A percentile compares a stretch with the other conserved stretches of the same genome.
These are phyloP conservation scores for Glomus cerebriforme DNA, from an alignment of 192 early-diverging fungal genomes.

Conservation along the genomic window DNA sequence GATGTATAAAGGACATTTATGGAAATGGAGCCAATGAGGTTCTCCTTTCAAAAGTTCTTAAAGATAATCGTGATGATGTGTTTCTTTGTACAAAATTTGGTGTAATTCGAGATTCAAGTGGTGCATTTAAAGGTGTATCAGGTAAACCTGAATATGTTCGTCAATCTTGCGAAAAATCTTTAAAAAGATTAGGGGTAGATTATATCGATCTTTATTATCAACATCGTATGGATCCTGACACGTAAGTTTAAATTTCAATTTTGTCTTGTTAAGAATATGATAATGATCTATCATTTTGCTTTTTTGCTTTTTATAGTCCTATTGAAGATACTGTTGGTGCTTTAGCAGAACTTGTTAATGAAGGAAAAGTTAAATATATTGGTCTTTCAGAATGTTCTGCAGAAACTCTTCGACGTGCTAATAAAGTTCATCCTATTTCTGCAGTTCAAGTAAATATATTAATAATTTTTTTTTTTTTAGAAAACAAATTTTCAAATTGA, in stretches of 20 bases:
- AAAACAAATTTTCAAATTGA: neutral
- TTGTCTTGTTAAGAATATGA: neutral
- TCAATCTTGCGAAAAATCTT: conserved; percentile 27
- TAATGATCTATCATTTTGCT: neutral
- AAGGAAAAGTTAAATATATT: conserved; percentile 44
- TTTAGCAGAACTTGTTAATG: conserved; percentile 42
- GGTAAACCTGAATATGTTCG: conserved; percentile 55
- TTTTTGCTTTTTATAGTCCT: conserved; percentile 30
- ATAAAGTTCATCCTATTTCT: conserved; percentile 70
- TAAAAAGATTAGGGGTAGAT: conserved; percentile 39
- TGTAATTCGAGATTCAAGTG: conserved; percentile 20
- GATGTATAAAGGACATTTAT: conserved; percentile 46
- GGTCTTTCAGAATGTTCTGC: conserved; percentile 63
- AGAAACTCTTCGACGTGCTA: conserved; percentile 60
- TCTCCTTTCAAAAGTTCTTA: conserved; percentile 51
- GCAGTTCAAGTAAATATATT: conserved; percentile 48
- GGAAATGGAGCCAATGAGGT: conserved; percentile 58
- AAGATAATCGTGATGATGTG: conserved; percentile 51
- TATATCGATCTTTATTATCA: conserved; percentile 45
- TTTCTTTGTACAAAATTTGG: conserved; percentile 71
- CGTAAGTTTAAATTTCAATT: conserved; percentile 20
- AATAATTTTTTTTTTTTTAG: neutral
- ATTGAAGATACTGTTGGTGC: conserved; percentile 46
- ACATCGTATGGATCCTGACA: conserved; percentile 41
- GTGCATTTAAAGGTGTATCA: conserved; percentile 20